phyloP scores from a whole-genome alignment of 140 eudicot species.

The Erigeron philadelphicus region DNA sequence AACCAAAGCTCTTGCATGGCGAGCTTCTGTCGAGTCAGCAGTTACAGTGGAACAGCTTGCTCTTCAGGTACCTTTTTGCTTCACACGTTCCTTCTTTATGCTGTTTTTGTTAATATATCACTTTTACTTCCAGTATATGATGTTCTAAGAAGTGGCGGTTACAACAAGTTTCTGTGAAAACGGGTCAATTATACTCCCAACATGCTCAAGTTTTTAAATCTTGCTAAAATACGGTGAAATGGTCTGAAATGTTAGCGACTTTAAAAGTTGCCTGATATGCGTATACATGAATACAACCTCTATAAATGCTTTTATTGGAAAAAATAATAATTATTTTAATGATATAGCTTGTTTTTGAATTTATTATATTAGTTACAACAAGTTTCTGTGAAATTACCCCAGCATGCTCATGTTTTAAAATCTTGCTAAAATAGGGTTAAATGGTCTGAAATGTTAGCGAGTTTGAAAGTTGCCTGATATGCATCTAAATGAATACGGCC shows the following conservation, averaged over 20 bases:
- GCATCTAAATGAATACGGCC: not conserved
- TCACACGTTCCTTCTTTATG: not conserved
- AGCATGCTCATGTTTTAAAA: not conserved
- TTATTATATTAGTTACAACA: no score
- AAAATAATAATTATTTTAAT: not conserved
- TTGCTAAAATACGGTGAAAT: not conserved
- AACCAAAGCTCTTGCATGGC: conserved; percentile 60
- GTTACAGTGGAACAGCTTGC: conserved; percentile 81
- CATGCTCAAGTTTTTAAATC: not conserved
- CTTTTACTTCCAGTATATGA: not conserved
- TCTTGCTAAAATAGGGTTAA: not conserved
- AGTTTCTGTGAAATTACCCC: not conserved
- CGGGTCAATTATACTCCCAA: not conserved
- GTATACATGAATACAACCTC: not conserved
- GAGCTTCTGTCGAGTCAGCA: conserved; percentile 79
- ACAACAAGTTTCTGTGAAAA: not conserved
- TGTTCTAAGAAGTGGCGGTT: not conserved
- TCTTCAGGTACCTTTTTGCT: conserved; percentile 49
- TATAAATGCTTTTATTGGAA: not conserved
- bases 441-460: not conserved
- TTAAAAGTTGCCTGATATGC: not conserved
- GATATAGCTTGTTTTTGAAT: no score
- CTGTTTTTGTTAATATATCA: conserved; percentile 1
- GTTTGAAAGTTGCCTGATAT: not conserved
- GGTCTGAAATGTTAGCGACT: not conserved